A percentile compares a stretch with the other conserved stretches of the same genome.
These are phyloP conservation scores for Heliocybe sulcata DNA, from an alignment of 1,284 basidiomycete genomes.

Conservation along the genomic window DNA sequence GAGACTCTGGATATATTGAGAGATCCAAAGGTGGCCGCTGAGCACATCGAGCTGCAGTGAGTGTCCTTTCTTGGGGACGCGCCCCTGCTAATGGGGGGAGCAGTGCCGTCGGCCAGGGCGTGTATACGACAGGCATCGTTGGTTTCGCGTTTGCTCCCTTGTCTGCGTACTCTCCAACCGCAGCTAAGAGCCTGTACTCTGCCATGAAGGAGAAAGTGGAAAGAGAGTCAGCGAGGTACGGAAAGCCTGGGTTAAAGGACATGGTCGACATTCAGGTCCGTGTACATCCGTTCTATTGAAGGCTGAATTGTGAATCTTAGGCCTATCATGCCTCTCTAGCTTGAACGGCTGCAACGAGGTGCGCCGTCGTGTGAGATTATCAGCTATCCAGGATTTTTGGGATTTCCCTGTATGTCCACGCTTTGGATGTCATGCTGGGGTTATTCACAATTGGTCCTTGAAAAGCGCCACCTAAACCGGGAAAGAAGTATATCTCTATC, in stretches of 20 bases:
- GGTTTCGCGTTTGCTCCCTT: background rate
- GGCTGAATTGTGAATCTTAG: background rate
- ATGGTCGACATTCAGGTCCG: background rate
- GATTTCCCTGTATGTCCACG: slow-evolving; percentile 15
- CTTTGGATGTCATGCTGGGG: background rate
- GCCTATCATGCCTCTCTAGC: background rate
- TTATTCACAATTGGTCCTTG: background rate
- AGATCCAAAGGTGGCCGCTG: slow-evolving; percentile 17
- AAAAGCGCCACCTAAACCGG: slow-evolving; percentile 20
- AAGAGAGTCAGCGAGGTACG: background rate
- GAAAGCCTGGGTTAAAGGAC: background rate
- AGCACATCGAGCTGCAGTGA: slow-evolving; percentile 26
- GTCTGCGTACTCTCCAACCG: background rate
- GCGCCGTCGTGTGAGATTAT: slow-evolving; percentile 23
- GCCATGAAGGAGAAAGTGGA: background rate
- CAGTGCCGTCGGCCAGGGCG: slow-evolving; percentile 18
- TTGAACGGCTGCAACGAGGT: slow-evolving; percentile 17
- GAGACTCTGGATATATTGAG: slow-evolving; percentile 23
- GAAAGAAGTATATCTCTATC: slow-evolving; percentile 27
- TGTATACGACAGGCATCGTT: slow-evolving; percentile 13
- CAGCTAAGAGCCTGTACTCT: background rate
- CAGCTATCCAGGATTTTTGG: slow-evolving; percentile 16
- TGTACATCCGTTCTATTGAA: background rate
- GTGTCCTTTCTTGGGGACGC: slow-evolving; percentile 2
- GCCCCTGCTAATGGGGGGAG: background rate